Percentiles rank a stretch among this genome's conserved stretches.
These are phyloP conservation scores for Glebionis coronaria DNA, from an alignment of 129 eudicot species.

Conservation along the genomic window DNA sequence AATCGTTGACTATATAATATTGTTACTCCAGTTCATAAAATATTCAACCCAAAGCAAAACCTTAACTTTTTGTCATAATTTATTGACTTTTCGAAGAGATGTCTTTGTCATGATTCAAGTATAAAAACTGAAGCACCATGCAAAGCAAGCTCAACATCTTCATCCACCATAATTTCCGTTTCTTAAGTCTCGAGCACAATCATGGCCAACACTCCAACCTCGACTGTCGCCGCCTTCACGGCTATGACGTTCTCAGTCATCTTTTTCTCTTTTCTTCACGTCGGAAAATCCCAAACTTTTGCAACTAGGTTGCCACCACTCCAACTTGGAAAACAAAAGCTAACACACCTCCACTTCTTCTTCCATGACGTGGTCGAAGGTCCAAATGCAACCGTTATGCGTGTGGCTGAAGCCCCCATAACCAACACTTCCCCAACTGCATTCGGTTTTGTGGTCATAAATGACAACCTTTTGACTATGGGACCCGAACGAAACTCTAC, in stretches of 20 bases:
- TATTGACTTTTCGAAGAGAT: no score
- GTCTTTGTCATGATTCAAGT: no score
- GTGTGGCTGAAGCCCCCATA: constrained; percentile 27
- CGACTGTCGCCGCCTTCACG: not conserved
- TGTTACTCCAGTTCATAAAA: no score
- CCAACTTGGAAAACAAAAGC: constrained; percentile 12
- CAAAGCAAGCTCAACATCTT: no score
- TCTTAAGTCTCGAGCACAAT: no score
- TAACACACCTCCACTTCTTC: constrained; percentile 34
- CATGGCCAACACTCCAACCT: constrained; percentile 18
- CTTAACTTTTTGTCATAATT: no score
- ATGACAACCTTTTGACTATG: constrained; percentile 39
- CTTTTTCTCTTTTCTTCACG: constrained; percentile 19
- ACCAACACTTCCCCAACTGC: constrained; percentile 21
- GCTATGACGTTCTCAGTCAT: constrained; percentile 2
- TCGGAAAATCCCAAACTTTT: constrained; percentile 29
- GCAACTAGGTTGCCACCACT: constrained; percentile 28
- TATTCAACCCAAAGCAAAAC: no score
- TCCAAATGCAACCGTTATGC: constrained; percentile 33
- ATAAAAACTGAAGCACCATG: no score
- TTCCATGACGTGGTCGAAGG: constrained; percentile 32
- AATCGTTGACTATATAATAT: no score
- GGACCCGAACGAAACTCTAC: constrained; percentile 31
- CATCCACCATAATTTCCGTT: no score
- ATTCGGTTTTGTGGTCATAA: constrained; percentile 36